phyloP scores from a whole-genome alignment of 2,329 filamentous ascomycete genomes.

The Capronia epimyces region DNA sequence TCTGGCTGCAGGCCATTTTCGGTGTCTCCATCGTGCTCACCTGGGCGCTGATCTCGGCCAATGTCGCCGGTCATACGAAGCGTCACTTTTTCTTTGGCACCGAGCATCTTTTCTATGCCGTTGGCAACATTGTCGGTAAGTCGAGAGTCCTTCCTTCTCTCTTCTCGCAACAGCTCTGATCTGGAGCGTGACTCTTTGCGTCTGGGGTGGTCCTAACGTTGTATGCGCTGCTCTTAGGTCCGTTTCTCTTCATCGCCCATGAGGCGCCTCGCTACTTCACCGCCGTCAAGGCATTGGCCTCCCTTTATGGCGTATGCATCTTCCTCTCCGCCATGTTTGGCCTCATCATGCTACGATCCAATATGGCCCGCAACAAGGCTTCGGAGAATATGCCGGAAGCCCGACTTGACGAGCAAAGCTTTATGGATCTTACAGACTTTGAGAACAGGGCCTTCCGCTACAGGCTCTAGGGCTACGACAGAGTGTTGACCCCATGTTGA shows the following conservation, averaged over 20 bases:
- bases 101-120: too few relatives aligned
- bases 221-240: neutral
- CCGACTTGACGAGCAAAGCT: neutral
- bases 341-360: neutral
- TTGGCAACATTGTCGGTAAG: too few relatives aligned
- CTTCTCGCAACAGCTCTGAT: too few relatives aligned
- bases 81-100: conserved; percentile 19
- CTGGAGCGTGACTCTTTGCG: too few relatives aligned
- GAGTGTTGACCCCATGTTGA: too few relatives aligned
- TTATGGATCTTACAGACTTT: neutral
- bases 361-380: neutral
- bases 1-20: conserved; percentile 48
- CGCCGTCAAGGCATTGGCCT: neutral
- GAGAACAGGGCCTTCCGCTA: neutral
- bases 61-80: conserved; percentile 34
- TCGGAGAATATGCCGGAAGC: neutral
- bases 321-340: neutral
- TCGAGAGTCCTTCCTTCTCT: too few relatives aligned
- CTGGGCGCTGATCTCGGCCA: conserved; percentile 28
- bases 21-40: conserved; percentile 44
- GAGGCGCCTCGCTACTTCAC: neutral
- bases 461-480: neutral
- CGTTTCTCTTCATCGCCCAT: neutral
- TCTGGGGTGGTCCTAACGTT: too few relatives aligned
- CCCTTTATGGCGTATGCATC: neutral